These are phyloP conservation scores for Mesotaenium endlicherianum DNA, from an alignment of 139 green algal species.

Conservation along the genomic window DNA sequence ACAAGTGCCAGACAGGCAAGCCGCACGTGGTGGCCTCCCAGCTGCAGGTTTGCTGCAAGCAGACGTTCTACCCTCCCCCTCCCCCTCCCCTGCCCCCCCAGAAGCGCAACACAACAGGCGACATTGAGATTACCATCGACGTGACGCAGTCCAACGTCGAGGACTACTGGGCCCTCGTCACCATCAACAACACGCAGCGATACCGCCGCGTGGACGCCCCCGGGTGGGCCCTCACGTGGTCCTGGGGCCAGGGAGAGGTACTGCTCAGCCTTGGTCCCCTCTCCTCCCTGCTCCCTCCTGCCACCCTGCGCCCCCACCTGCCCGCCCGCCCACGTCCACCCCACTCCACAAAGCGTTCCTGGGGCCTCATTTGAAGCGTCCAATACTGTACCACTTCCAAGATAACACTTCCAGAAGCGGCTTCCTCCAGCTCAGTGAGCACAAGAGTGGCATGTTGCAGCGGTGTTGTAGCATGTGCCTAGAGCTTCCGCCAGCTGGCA, in stretches of 20 bases:
- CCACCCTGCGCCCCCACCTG: no score
- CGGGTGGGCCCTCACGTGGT: background rate
- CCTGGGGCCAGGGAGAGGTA: background rate
- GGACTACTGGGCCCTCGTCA: slow-evolving; percentile 3
- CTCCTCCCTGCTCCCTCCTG: background rate
- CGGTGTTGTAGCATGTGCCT: no score
- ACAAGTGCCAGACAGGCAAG: background rate
- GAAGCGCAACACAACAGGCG: background rate
- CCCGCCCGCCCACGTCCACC: no score
- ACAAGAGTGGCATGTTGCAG: no score
- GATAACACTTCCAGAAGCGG: no score
- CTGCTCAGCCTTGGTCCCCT: background rate
- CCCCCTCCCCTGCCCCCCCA: background rate
- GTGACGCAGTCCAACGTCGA: background rate
- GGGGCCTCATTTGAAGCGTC: no score
- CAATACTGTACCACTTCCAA: no score
- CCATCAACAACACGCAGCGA: slow-evolving; percentile 7
- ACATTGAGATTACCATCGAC: background rate
- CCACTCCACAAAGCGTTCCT: no score
- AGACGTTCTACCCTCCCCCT: background rate
- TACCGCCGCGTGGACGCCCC: background rate
- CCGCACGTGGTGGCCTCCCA: no score
- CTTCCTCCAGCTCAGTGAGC: no score
- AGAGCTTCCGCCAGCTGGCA: no score
- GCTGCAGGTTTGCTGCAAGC: background rate